A percentile compares a stretch with the other conserved stretches of the same genome.
phyloP scores from a whole-genome alignment of 805 yeast genomes.

The Saccharomycopsis fermentans region DNA sequence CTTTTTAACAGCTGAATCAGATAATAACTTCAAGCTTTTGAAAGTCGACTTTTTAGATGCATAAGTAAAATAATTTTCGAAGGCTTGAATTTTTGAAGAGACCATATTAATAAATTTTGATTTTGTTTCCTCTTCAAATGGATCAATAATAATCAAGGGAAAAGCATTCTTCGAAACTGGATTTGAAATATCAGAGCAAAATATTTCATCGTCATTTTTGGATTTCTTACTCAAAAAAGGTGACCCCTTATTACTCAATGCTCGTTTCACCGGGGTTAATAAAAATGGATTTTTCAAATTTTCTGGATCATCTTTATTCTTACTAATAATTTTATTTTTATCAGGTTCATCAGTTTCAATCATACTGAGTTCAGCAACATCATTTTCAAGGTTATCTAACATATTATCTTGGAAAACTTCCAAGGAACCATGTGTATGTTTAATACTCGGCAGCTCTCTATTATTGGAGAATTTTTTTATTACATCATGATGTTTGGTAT shows the following conservation, averaged over 20 bases:
- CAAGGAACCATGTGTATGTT: neutral
- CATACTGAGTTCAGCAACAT: conserved; percentile 10
- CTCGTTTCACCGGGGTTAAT: conserved; percentile 8
- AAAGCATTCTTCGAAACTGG: neutral
- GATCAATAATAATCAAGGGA: conserved; percentile 26
- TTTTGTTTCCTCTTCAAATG: conserved; percentile 37
- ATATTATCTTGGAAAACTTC: neutral
- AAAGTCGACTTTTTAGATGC: conserved; percentile 18
- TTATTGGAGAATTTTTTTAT: neutral
- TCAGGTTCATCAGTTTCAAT: conserved; percentile 1
- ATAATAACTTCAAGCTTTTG: neutral
- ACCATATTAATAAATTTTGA: conserved; percentile 30
- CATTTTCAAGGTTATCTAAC: conserved; percentile 5
- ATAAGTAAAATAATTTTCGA: conserved; percentile 26
- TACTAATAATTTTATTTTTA: neutral
- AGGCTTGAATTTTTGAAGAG: conserved; percentile 28
- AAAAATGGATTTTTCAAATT: conserved; percentile 1
- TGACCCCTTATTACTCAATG: conserved; percentile 3
- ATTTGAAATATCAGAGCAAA: neutral
- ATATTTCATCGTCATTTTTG: neutral
- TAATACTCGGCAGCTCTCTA: neutral
- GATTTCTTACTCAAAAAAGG: conserved; percentile 1
- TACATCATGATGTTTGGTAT: conserved; percentile 14
- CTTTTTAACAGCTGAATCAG: conserved; percentile 20
- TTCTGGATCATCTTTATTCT: neutral